Percentiles rank a stretch among this genome's conserved stretches.
Evolutionary conservation across 768 basidiomycete genomes (phyloP).

Genomic region (Termitomyces bulborhizus): DNA sequence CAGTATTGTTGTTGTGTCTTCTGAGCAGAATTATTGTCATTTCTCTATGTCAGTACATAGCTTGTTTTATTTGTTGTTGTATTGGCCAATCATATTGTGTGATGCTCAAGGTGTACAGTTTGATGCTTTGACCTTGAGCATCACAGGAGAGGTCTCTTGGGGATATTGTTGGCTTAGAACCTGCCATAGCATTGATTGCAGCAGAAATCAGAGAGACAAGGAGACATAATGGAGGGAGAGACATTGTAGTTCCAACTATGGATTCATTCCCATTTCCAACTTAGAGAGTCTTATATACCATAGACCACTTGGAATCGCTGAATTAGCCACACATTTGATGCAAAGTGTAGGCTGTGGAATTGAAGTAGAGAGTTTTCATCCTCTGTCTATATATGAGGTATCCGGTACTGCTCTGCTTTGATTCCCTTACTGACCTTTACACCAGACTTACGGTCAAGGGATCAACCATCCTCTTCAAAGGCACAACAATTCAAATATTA

Average conservation of each 20-base stretch:
- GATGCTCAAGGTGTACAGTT: background rate
- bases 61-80: background rate
- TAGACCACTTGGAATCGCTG: background rate
- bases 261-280: background rate
- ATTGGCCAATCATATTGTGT: constrained; percentile 6
- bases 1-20: background rate
- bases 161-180: constrained; percentile 7
- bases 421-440: background rate
- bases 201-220: constrained; percentile 1
- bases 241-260: background rate
- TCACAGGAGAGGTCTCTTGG: background rate
- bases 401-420: background rate
- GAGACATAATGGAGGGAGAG: background rate
- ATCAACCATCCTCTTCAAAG: constrained; percentile 10
- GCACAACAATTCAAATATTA: constrained; percentile 3
- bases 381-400: constrained; percentile 12
- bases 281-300: constrained; percentile 1
- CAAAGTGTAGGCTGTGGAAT: constrained; percentile 9
- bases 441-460: constrained; percentile 14
- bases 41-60: background rate
- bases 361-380: constrained; percentile 11
- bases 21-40: background rate
- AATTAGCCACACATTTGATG: constrained; percentile 8
- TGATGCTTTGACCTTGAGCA: constrained; percentile 6
- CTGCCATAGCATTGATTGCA: background rate